These are phyloP conservation scores for Botrytis galanthina DNA, from an alignment of 2,329 filamentous ascomycete genomes.

Conservation along the genomic window DNA sequence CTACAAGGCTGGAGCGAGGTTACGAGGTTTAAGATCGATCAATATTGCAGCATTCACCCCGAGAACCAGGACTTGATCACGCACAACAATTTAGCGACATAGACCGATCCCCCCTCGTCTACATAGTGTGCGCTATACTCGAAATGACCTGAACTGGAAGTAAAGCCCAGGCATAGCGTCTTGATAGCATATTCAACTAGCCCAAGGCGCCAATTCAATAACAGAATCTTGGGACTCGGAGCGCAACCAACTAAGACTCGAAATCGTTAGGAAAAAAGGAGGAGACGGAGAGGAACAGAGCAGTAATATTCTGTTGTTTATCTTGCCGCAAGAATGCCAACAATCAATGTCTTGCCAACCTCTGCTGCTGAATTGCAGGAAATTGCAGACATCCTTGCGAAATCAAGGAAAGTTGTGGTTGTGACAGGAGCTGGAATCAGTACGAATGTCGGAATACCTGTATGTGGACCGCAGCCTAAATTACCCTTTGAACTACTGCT, in stretches of 20 bases:
- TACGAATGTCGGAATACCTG: slow-evolving; percentile 73
- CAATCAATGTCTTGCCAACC: slow-evolving; percentile 33
- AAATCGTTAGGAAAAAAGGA: not conserved
- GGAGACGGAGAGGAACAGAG: not conserved
- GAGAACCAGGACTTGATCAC: not conserved
- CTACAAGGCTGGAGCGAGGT: not conserved
- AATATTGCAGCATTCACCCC: not conserved
- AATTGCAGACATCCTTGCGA: slow-evolving; percentile 62
- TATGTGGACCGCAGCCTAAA: slow-evolving; percentile 42
- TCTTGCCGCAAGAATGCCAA: slow-evolving; percentile 34
- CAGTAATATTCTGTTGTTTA: not conserved
- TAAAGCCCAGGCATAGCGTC: not conserved
- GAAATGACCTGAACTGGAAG: slow-evolving; percentile 7
- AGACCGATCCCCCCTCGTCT: not conserved
- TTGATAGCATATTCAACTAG: slow-evolving; percentile 11
- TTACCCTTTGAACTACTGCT: slow-evolving; percentile 26
- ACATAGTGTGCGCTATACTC: not conserved
- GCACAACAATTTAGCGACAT: not conserved
- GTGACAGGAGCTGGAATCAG: slow-evolving; percentile 73
- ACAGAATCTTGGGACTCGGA: not conserved
- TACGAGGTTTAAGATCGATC: not conserved
- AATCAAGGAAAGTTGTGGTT: slow-evolving; percentile 67
- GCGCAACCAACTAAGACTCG: not conserved
- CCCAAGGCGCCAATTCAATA: not conserved
- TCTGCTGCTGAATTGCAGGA: slow-evolving; percentile 49